Evolutionary conservation across 148 eudicot genomes (phyloP), one percentile per base, ranked within the genome.

Genomic region (Chenopodium album): DNA sequence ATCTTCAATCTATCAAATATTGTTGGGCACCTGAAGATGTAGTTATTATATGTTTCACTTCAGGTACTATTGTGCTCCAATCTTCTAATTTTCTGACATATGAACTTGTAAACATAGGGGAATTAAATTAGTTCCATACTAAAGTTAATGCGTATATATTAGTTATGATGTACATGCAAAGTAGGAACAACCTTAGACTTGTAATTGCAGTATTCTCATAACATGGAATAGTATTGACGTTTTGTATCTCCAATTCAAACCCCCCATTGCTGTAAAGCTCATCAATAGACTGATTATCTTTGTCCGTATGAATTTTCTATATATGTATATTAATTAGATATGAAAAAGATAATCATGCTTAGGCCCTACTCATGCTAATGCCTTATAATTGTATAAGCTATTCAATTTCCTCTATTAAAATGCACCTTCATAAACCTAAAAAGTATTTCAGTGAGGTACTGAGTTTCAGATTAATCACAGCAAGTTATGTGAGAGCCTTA

Each of bases 21-120:
- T 46, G 72, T 56, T 87, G 86, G 88, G 88, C 95, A 48, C 91
- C 97, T 60, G 85, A 88, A 46, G 87, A 87, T 79, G 90, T 86
- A 5, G 97, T 93, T 71, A 78, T 96, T 6, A 85, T 94, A 86
- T 96, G 99, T 90, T 96, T 96, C 88, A 96, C 99, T 46, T 96
- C 99, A 86, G 99, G 99, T 92, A 85, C 48, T 41, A 8, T 17
- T 80, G 10, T 76, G 28, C 16, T 73, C n/a, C 41, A 28, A 28
- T 63, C 2, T 75, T 65, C 22, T 46, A 74, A 59, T 26, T 19
- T 59, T 60, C 13, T 28, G 20, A 78, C 26, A 20, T 75, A 47
- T 26, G 20, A 12, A 31, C 59, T 28, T 78, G 34, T 9, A 37
- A 52, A n/a, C 12, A 0, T 66, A 63, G 23, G 14, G 31, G 29